Evolutionary conservation across 2,329 filamentous ascomycete species (phyloP), one percentile per base, ranked within the genome.

Genomic region (Paecilomyces formosus): DNA sequence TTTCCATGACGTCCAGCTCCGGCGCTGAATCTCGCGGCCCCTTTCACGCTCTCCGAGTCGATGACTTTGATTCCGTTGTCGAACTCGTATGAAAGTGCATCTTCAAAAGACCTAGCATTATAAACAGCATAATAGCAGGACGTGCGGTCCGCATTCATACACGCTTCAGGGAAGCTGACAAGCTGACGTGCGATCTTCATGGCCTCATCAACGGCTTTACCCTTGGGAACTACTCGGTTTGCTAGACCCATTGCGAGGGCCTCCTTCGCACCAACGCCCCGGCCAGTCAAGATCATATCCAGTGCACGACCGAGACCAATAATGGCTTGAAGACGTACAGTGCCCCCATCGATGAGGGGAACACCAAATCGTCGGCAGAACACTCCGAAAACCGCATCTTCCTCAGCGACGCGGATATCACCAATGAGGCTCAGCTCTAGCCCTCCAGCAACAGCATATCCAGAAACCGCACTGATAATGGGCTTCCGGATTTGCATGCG

Each of bases 251-350:
- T 81, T 0, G 65, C 55, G 28, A 82, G 62, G 0, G 82, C 82
- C 62, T 85, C 81, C 18, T 74, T 63, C 0, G 82, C 81, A 0
- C 61, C 62, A 0, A 85, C 79, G 0, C 75, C 64, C 0, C 81
- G 70, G 0, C 83, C 82, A 0, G 82, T 85, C 4, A 85, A 69
- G 15, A 84, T 82, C 77, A 85, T 80, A 65, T 85, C 82, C 57
- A 84, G 61, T 0, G 82, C 82, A 2, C 80, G 66, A 0, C 81
- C 80, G 0, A 84, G 70, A 0, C 82, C 82, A 22, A 85, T 68
- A 52, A 83, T 73, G 1, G 74, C 74, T 58, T 79, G 80, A 5
- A 84, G 67, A 1, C 82, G 76, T 0, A 84, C 80, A 0, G 81
- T 84, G 1, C 82, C 82, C 7, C 78, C 78, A 28, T 77, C 82